A percentile compares a stretch with the other conserved stretches of the same genome.
phyloP scores from a whole-genome alignment of 2,329 filamentous ascomycete genomes.

The Albophoma yamanashiensis region DNA sequence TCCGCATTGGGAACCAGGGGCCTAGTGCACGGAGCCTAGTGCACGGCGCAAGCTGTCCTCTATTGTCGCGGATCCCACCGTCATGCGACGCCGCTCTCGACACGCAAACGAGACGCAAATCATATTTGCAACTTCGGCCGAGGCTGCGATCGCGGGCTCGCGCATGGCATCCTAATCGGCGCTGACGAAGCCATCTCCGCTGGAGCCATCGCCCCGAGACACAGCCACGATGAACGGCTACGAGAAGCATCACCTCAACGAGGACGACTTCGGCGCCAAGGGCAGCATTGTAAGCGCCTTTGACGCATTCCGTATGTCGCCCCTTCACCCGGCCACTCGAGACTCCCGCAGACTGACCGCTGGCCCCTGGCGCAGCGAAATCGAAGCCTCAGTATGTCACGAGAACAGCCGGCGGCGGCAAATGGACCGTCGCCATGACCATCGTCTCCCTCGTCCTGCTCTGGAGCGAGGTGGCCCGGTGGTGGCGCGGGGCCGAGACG shows the following conservation, averaged over 20 bases:
- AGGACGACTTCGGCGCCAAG: slow-evolving; percentile 71
- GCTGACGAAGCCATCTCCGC: background rate
- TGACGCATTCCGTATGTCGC: slow-evolving; percentile 80
- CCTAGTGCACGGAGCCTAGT: background rate
- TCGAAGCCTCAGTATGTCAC: slow-evolving; percentile 89
- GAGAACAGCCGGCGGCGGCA: slow-evolving; percentile 74
- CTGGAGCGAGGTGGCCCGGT: slow-evolving; percentile 66
- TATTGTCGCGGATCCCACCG: background rate
- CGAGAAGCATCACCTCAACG: slow-evolving; percentile 54
- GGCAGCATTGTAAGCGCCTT: slow-evolving; percentile 71
- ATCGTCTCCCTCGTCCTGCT: slow-evolving; percentile 65
- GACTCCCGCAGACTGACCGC: background rate
- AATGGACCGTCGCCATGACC: slow-evolving; percentile 82
- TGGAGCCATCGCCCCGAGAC: background rate
- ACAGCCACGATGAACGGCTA: slow-evolving; percentile 62
- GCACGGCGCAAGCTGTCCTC: background rate
- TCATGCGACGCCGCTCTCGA: background rate
- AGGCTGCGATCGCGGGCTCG: background rate
- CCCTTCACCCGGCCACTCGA: background rate
- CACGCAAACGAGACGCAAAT: background rate
- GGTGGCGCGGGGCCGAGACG: slow-evolving; percentile 74
- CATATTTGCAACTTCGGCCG: background rate
- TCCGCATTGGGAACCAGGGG: background rate
- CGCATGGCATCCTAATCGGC: background rate
- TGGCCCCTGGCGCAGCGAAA: slow-evolving; percentile 53